Percentiles rank a stretch among this genome's conserved stretches.
These are phyloP conservation scores for Flaveria robusta DNA, from an alignment of 129 eudicot species.

Conservation along the genomic window DNA sequence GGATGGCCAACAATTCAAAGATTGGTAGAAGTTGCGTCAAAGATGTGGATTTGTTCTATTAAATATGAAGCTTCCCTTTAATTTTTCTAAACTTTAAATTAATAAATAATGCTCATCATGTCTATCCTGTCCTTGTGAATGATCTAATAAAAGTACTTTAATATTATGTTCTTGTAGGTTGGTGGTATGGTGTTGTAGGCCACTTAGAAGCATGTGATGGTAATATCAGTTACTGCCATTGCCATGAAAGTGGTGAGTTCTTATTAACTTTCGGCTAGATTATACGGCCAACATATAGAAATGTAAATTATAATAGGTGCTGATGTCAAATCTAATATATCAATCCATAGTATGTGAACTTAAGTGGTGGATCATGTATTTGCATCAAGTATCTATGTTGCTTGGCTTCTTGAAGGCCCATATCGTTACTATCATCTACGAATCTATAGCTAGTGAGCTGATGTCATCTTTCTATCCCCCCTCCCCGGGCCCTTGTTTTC, in stretches of 20 bases:
- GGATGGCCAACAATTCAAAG: constrained; percentile 29
- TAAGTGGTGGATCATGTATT: constrained; percentile 12
- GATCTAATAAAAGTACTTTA: neutral
- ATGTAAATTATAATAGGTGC: neutral
- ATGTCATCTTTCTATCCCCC: constrained; percentile 26
- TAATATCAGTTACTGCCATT: constrained; percentile 64
- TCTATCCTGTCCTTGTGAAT: neutral
- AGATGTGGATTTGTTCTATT: constrained; percentile 20
- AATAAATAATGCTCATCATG: neutral
- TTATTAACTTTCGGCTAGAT: neutral
- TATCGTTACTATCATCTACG: no score
- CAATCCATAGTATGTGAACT: constrained; percentile 5
- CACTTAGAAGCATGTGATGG: constrained; percentile 94
- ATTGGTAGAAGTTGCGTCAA: constrained; percentile 36
- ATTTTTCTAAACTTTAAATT: neutral
- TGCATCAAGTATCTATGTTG: constrained; percentile 2
- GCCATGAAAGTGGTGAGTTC: constrained; percentile 78
- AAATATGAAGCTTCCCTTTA: constrained; percentile 19
- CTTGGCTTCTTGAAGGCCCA: neutral
- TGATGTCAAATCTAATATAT: constrained; percentile 2
- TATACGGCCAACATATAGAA: neutral
- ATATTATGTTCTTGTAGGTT: constrained; percentile 54
- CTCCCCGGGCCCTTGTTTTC: neutral
- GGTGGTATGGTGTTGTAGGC: constrained; percentile 99
- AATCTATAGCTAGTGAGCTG: constrained; percentile 10